A percentile compares a stretch with the other conserved stretches of the same genome.
Conservation (phyloP, 2,329 filamentous ascomycete species). For the Xylariaceae sp. region DNA sequence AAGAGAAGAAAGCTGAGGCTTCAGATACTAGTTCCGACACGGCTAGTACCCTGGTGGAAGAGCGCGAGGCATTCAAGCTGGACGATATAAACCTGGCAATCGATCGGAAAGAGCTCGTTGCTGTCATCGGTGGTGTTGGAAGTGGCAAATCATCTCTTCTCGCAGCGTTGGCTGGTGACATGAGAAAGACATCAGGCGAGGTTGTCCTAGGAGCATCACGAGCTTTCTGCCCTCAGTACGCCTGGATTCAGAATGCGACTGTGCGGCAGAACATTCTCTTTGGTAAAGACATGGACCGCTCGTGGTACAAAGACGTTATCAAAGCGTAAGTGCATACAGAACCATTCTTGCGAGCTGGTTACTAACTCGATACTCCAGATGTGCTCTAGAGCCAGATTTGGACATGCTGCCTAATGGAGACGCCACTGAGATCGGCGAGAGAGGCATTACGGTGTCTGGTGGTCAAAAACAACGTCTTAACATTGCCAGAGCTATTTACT, state of each 20-base stretch:
- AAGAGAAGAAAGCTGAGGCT: constrained; percentile 31
- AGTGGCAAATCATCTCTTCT: constrained; percentile 89
- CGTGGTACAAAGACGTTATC: constrained; percentile 83
- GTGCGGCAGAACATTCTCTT: constrained; percentile 89
- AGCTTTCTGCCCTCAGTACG: constrained; percentile 93
- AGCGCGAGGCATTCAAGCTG: constrained; percentile 69
- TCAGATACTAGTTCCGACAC: constrained; percentile 47
- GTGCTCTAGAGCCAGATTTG: constrained; percentile 79
- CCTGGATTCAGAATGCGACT: constrained; percentile 94
- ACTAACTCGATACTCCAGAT: constrained; percentile 44
- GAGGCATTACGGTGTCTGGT: constrained; percentile 91
- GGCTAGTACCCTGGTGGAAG: constrained; percentile 55
- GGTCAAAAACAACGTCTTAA: constrained; percentile 95
- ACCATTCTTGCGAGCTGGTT: neutral
- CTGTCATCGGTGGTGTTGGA: constrained; percentile 84
- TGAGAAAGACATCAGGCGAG: constrained; percentile 77
- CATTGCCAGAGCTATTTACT: constrained; percentile 79
- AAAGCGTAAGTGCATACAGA: constrained; percentile 55
- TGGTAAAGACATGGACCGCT: constrained; percentile 70
- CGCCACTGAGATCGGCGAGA: constrained; percentile 88
- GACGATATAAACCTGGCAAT: constrained; percentile 65
- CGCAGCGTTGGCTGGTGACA: constrained; percentile 86
- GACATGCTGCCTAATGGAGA: constrained; percentile 93
- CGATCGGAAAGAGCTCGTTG: constrained; percentile 73
- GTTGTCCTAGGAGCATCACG: constrained; percentile 74